These are phyloP conservation scores for Cocos nucifera DNA, from an alignment of 176 grass and related monocot genomes.

Conservation along the genomic window DNA sequence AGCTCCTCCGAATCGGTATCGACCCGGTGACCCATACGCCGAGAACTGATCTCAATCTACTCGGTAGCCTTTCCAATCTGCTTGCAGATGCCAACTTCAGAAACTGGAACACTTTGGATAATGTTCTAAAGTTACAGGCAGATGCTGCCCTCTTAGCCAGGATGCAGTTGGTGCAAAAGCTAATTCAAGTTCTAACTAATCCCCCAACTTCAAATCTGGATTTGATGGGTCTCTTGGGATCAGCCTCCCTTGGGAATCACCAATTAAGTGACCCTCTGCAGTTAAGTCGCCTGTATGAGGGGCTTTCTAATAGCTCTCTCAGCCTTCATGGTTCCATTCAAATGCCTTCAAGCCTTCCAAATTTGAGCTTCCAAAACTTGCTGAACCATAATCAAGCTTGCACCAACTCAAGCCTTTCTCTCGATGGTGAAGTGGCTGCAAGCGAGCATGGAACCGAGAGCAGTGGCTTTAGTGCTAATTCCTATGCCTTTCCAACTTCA, in stretches of 20 bases:
- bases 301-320: constrained; percentile 14
- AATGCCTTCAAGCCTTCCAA: background rate
- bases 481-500: background rate
- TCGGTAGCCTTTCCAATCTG: constrained; percentile 38
- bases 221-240: constrained; percentile 46
- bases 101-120: constrained; percentile 19
- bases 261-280: constrained; percentile 5
- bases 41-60: constrained; percentile 46
- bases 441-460: constrained; percentile 9
- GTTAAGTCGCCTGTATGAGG: constrained; percentile 37
- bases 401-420: background rate
- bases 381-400: background rate
- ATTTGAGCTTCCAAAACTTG: background rate
- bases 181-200: constrained; percentile 45
- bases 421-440: constrained; percentile 6
- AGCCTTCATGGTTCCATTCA: constrained; percentile 3
- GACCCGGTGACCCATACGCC: constrained; percentile 84
- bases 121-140: constrained; percentile 44
- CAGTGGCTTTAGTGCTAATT: constrained; percentile 25
- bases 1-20: constrained; percentile 66
- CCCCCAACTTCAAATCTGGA: constrained; percentile 27
- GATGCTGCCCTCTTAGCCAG: constrained; percentile 36
- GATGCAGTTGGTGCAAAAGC: constrained; percentile 47
- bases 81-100: constrained; percentile 25
- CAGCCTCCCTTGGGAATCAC: background rate